Base-by-base conservation (phyloP, 1,139 yeast species). In the Spencermartinsiella ligniputridi region DNA sequence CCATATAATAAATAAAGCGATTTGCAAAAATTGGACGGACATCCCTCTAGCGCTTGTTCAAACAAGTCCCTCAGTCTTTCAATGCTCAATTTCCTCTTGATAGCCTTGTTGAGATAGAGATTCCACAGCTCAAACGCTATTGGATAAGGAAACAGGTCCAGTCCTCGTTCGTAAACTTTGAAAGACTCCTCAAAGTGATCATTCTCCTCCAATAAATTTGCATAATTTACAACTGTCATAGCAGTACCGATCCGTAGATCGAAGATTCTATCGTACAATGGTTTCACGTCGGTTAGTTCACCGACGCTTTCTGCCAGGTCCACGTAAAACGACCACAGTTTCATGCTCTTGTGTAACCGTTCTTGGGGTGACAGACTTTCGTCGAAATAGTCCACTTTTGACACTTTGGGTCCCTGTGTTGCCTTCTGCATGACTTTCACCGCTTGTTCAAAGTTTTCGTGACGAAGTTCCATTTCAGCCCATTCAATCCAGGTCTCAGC, bases 61-160 rank as follows among this genome's bases (percentile, higher is more conserved):
- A 86, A 88, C 16, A 85, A 58, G 50, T 86, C 95, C 34, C 95
- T 67, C 3, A 85, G 65, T 48, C 87, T 67, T 54, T 87, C 96
- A 17, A 78, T 53, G 44, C 61, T 53, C 54, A 63, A 37, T 56
- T 53, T 44, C 11, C 74, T 57, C 29, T 67, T 59, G 12, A 81
- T 52, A 0, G 79, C 74, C 48, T 77, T 80, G 1, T 74, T 66
- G 32, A 89, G 59, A 60, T 88, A 89, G 9, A 76, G 67, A 48
- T 76, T 78, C 92, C 94, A 87, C 22, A 89, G 70, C 53, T 86
- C 88, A 56, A 74, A 82, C 13, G 81, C 81, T 3, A 75, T 70
- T 1, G 84, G 81, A 52, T 80, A 82, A 8, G 71, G 67, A 60
- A 89, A 89, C 13, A 76, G 55, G 6, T 67, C 70, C 22, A 87